phyloP scores from a whole-genome alignment of 176 grass and related monocot genomes.

The Oropetium thomaeum region DNA sequence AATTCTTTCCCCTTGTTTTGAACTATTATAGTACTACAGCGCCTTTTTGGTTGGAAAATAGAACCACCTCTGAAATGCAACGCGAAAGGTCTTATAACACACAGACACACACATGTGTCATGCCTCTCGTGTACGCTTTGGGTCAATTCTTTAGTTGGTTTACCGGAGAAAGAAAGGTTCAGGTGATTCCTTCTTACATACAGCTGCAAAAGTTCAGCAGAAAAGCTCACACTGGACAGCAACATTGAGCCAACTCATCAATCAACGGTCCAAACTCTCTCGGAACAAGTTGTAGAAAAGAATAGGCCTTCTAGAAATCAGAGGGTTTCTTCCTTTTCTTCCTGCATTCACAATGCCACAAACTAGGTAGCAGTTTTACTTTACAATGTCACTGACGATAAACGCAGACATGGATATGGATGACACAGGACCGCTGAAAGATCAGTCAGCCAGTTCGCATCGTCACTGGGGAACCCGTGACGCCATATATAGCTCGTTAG shows the following conservation, averaged over 20 bases:
- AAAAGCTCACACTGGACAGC: conserved; percentile 30
- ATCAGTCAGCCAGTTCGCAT: conserved; percentile 28
- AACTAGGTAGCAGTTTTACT: neutral
- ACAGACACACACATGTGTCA: neutral
- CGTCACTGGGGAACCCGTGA: conserved; percentile 53
- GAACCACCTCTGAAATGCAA: neutral
- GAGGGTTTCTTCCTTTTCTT: neutral
- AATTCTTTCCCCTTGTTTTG: neutral
- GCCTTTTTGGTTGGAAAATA: neutral
- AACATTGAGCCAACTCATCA: conserved; percentile 28
- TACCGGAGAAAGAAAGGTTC: conserved; percentile 10
- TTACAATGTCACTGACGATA: conserved; percentile 17
- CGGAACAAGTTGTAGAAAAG: neutral
- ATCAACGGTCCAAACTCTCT: conserved; percentile 19
- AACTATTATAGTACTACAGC: too few relatives aligned
- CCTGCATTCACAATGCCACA: neutral
- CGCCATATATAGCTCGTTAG: neutral
- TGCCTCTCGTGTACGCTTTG: neutral
- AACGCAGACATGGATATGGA: conserved; percentile 39
- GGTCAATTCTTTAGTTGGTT: neutral
- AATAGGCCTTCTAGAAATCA: neutral
- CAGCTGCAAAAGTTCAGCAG: neutral
- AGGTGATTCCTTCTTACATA: conserved; percentile 22
- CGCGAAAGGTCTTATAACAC: neutral
- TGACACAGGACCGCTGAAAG: conserved; percentile 24